Evolutionary conservation across 805 yeast genomes (phyloP).

Genomic region (Candida orba): DNA sequence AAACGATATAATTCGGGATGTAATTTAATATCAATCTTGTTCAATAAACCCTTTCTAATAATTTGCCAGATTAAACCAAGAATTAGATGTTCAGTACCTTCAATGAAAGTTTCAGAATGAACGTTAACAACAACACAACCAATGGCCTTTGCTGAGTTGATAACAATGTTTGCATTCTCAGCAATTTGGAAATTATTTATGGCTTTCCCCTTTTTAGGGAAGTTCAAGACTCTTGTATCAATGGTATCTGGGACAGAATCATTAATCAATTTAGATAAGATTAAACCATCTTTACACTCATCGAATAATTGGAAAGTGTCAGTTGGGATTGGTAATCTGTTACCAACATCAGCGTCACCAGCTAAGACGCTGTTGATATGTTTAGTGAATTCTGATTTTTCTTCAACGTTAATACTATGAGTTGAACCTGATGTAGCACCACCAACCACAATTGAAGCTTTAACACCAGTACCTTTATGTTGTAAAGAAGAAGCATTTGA

Average conservation of each 20-base stretch:
- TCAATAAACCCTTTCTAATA: slow-evolving; percentile 88
- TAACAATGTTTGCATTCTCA: slow-evolving; percentile 95
- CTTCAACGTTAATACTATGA: slow-evolving; percentile 96
- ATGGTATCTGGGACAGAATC: slow-evolving; percentile 98
- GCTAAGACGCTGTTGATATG: slow-evolving; percentile 89
- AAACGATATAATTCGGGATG: slow-evolving; percentile 96
- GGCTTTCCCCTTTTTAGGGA: slow-evolving; percentile 72
- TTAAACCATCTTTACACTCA: slow-evolving; percentile 93
- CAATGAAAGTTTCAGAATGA: slow-evolving; percentile 91
- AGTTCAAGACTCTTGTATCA: slow-evolving; percentile 92
- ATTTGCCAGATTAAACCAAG: slow-evolving; percentile 95
- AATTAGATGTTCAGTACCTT: slow-evolving; percentile 88
- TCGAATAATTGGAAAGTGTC: slow-evolving; percentile 94
- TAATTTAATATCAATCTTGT: slow-evolving; percentile 90
- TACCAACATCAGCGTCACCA: slow-evolving; percentile 82
- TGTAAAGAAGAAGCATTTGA: slow-evolving; percentile 29
- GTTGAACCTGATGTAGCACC: slow-evolving; percentile 90
- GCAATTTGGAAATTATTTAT: slow-evolving; percentile 92
- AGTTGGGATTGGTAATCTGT: slow-evolving; percentile 82
- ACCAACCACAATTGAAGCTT: slow-evolving; percentile 73
- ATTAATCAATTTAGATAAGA: slow-evolving; percentile 86
- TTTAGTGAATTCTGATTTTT: slow-evolving; percentile 89
- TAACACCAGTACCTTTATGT: slow-evolving; percentile 46
- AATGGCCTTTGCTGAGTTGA: slow-evolving; percentile 97
- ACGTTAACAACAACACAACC: slow-evolving; percentile 98